A percentile compares a stretch with the other conserved stretches of the same genome.
These are phyloP conservation scores for Xylariaceae sp. DNA, from an alignment of 2,329 filamentous ascomycete genomes.

Conservation along the genomic window DNA sequence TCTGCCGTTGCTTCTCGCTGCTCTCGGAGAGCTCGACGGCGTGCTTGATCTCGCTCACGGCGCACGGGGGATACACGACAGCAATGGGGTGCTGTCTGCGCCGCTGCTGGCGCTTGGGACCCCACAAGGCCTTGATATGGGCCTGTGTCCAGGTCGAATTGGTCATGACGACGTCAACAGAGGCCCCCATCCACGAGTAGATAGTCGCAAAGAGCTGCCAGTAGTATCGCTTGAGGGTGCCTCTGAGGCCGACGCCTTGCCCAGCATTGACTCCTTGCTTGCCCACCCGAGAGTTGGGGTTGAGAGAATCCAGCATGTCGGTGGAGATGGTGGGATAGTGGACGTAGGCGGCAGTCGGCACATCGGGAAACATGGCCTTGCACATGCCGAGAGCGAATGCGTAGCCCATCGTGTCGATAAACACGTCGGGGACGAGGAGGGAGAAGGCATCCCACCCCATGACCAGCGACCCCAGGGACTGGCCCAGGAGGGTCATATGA, in stretches of 20 bases:
- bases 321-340: constrained; percentile 98
- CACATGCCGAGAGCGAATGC: constrained; percentile 80
- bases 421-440: constrained; percentile 86
- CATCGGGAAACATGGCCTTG: constrained; percentile 69
- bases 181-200: constrained; percentile 75
- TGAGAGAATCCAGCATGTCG: constrained; percentile 85
- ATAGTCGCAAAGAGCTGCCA: constrained; percentile 78
- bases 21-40: constrained; percentile 63
- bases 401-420: constrained; percentile 97
- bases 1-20: constrained; percentile 63
- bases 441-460: constrained; percentile 88
- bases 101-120: constrained; percentile 41
- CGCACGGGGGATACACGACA: constrained; percentile 86
- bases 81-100: constrained; percentile 47
- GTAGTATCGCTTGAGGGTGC: constrained; percentile 68
- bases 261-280: constrained; percentile 75
- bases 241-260: constrained; percentile 64
- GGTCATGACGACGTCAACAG: constrained; percentile 91
- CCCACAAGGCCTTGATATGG: constrained; percentile 79
- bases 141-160: constrained; percentile 91
- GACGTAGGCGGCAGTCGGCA: constrained; percentile 88
- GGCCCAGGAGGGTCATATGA: constrained; percentile 86
- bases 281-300: constrained; percentile 51
- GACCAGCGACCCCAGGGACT: constrained; percentile 80
- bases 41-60: constrained; percentile 73